phyloP scores from a whole-genome alignment of 148 eudicot genomes.

The Vaccinium corymbosum region DNA sequence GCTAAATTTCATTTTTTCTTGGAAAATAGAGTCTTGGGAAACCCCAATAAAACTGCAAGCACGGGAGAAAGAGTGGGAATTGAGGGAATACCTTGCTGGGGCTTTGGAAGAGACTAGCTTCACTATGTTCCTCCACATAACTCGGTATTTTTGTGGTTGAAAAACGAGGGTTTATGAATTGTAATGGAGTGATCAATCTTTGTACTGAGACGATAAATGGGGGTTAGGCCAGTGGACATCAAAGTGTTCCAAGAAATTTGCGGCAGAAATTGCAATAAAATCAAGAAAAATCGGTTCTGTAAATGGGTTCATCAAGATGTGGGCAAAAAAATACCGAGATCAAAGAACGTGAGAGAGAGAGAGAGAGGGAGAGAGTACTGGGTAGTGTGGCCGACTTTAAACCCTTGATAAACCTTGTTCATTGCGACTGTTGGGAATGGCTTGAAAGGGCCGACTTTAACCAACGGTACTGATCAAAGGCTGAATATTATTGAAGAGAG shows the following conservation, averaged over 20 bases:
- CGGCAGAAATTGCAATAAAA: slow-evolving; percentile 10
- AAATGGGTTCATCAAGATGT: slow-evolving; percentile 16
- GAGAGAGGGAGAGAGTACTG: neutral
- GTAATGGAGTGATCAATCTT: slow-evolving; percentile 23
- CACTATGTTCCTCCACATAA: slow-evolving; percentile 65
- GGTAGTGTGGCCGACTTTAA: slow-evolving; percentile 26
- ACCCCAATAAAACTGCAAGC: slow-evolving; percentile 41
- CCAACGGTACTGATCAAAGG: neutral
- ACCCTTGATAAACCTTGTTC: slow-evolving; percentile 44
- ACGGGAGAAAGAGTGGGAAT: slow-evolving; percentile 25
- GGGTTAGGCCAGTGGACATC: slow-evolving; percentile 49
- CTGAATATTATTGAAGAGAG: neutral
- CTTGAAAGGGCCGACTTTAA: neutral
- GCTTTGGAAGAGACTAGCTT: slow-evolving; percentile 37
- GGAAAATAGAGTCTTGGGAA: slow-evolving; percentile 26
- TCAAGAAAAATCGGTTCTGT: neutral
- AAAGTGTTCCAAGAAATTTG: slow-evolving; percentile 22
- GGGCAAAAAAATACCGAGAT: neutral
- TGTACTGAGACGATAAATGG: neutral
- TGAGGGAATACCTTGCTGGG: slow-evolving; percentile 21
- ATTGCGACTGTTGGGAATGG: neutral
- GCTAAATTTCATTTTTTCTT: slow-evolving; percentile 29
- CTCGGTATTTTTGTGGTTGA: slow-evolving; percentile 19
- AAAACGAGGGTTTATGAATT: slow-evolving; percentile 19
- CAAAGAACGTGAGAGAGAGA: neutral